Percentiles rank a stretch among this genome's conserved stretches.
Conservation (phyloP, 495 filamentous ascomycete genomes). For the Endocarpon pusillum region DNA sequence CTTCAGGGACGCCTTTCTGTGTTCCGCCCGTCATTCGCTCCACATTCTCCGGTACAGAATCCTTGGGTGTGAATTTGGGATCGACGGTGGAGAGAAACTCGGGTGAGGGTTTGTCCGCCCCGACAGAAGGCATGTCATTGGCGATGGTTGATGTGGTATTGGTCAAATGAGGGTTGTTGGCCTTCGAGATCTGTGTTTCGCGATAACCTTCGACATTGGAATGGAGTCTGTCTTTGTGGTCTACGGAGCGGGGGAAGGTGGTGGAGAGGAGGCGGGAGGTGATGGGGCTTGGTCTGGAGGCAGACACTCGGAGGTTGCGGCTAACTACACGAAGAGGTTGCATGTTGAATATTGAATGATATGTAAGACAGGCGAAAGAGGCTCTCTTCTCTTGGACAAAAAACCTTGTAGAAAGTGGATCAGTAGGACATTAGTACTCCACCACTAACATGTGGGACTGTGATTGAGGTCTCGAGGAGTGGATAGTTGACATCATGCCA, state of each 20-base stretch:
- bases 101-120: constrained; percentile 37
- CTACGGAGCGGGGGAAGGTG: not conserved
- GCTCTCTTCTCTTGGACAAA: too few species aligned
- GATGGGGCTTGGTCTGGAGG: too few species aligned
- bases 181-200: constrained; percentile 34
- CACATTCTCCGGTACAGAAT: constrained; percentile 40
- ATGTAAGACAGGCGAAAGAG: too few species aligned
- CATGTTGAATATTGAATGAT: too few species aligned
- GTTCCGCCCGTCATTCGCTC: constrained; percentile 46
- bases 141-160: constrained; percentile 47
- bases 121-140: constrained; percentile 42
- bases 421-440: too few species aligned
- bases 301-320: too few species aligned
- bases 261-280: constrained; percentile 1
- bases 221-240: not conserved
- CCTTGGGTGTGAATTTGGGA: constrained; percentile 36
- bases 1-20: constrained; percentile 26
- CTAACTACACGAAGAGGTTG: too few species aligned
- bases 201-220: constrained; percentile 29
- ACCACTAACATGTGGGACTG: too few species aligned
- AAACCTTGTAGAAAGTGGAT: too few species aligned
- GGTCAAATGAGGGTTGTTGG: constrained; percentile 42
- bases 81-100: constrained; percentile 42
- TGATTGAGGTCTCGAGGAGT: too few species aligned
- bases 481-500: too few species aligned